phyloP scores from a whole-genome alignment of 2,329 filamentous ascomycete genomes.

The Hymenoscyphus albidus region DNA sequence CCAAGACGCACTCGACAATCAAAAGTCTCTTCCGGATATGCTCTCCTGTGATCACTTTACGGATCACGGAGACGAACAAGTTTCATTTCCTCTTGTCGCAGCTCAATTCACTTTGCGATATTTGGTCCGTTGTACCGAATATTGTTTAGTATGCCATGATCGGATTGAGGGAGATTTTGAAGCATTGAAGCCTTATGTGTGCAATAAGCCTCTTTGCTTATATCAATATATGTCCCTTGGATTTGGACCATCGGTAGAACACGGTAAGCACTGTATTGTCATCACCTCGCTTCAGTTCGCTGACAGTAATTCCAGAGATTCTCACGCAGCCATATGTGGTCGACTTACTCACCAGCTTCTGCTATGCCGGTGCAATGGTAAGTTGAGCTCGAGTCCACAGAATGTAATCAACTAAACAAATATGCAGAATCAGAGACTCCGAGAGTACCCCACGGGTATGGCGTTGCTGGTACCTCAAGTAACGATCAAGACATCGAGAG shows the following conservation, averaged over 20 bases:
- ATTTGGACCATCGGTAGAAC: constrained; percentile 79
- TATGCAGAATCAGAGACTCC: constrained; percentile 23
- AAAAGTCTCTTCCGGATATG: constrained; percentile 23
- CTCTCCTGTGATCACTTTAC: constrained; percentile 34
- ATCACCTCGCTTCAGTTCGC: background rate
- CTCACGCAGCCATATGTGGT: constrained; percentile 74
- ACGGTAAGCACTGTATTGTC: constrained; percentile 41
- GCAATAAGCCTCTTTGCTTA: constrained; percentile 68
- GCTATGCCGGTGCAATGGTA: constrained; percentile 51
- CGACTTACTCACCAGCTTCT: constrained; percentile 79
- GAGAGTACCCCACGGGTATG: constrained; percentile 36
- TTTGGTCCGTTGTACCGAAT: constrained; percentile 76
- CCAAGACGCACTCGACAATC: constrained; percentile 3
- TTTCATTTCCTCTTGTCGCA: constrained; percentile 52
- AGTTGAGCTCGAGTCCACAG: constrained; percentile 6
- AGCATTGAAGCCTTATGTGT: constrained; percentile 75
- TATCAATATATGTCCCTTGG: constrained; percentile 88
- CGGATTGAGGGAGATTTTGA: constrained; percentile 62
- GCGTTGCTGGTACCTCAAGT: constrained; percentile 31
- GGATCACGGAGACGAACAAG: constrained; percentile 29
- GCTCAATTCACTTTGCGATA: constrained; percentile 77
- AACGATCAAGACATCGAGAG: background rate
- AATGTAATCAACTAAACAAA: constrained; percentile 8
- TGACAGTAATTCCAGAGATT: constrained; percentile 47
- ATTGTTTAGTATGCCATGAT: constrained; percentile 80